Base-by-base conservation (phyloP, 192 early-diverging fungal species). In the Mortierella hygrophila region DNA sequence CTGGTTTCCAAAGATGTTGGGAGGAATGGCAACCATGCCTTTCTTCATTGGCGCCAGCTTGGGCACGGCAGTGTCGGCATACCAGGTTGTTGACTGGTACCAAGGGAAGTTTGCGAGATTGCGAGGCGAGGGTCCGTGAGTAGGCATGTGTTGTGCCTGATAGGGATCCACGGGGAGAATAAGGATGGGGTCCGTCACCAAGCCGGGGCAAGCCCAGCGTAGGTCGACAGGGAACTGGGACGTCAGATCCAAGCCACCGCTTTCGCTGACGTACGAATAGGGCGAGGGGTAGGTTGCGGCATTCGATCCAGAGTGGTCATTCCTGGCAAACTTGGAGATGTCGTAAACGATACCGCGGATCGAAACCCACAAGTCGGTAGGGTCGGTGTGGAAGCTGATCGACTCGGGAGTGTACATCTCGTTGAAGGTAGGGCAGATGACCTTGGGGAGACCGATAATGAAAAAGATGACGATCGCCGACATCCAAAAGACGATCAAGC, bases 401-500 rank as follows among this genome's bases (percentile, higher is more conserved):
- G 95, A 91, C 5, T 91, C 81, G 15, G 90, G 82, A 41, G 86
- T 91, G 75, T 90, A 94, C 38, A 94, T 91, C 49, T 93, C 90
- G 70, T 94, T 89, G 41, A 91, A 93, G 46, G 79, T 81, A 23
- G 96, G 97, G 77, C 97, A 99, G 74, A 99, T 93, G 6, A 98
- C 68, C 75, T 93, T 89, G 42, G 95, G 94, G 8, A 99, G 89
- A 1, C 94, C 96, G 70, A 97, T 91, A 77, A 99, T 97, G 89
- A 97, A 95, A 85, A 99, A 99, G 46, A 98, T 91, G 20, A 97
- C 91, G 20, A 92, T 78, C 4, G 81, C 92, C 70, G 96, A 97
- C 70, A 96, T 88, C 23, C 95, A 82, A 75, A 95, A 92, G 78
- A 99, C 97, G 76, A 98, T 88, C 52, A 97, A 72, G 83, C 96